Base-by-base conservation (phyloP, 2,329 filamentous ascomycete species). In the Aaosphaeria arxii region DNA sequence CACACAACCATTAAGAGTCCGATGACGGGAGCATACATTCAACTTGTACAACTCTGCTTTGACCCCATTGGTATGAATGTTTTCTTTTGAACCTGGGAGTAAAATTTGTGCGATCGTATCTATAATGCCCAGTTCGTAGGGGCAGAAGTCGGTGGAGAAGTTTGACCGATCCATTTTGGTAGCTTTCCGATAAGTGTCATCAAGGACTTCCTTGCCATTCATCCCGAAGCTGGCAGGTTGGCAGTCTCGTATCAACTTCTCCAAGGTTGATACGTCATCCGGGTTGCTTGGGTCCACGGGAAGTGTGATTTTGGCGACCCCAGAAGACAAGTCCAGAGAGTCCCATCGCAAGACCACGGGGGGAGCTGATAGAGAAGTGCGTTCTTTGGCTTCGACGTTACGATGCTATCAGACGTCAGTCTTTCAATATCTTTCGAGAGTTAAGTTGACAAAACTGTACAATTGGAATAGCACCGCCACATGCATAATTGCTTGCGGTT, bases 1-100 rank as follows among this genome's bases (percentile, higher is more conserved):
- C 33, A n/a, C n/a, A n/a, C 13, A 5, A 28, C 43, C 11, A 49
- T 42, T 36, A 11, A 5, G 5, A 30, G 30, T 41, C n/a, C 33
- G n/a, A 9, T 9, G 7, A n/a, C 33, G n/a, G 11, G 13, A 30
- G 32, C 48, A 32, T 43, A 80, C 75, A 54, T 84, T 83, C 13
- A 84, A 61, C 51, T 82, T 82, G 58, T 82, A 83, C 2, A 84
- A 63, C 62, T 84, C 79, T 0, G 79, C 79, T 4, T 62, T 63
- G 1, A 83, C 62, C 5, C 71, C 71, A 4, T 53, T 55, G 24
- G 55, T 59, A 3, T 46, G 46, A 36, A n/a, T 36, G 33, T n/a
- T 36, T 9, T 36, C 33, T 9, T 5, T 31, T 29, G 46, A 47
- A 35, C 54, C 66, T 0, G 70, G 69, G 7, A 80, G 58, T 0